Evolutionary conservation across 768 basidiomycete species (phyloP), one percentile per base, ranked within the genome.

Genomic region (Ramaria rubella): DNA sequence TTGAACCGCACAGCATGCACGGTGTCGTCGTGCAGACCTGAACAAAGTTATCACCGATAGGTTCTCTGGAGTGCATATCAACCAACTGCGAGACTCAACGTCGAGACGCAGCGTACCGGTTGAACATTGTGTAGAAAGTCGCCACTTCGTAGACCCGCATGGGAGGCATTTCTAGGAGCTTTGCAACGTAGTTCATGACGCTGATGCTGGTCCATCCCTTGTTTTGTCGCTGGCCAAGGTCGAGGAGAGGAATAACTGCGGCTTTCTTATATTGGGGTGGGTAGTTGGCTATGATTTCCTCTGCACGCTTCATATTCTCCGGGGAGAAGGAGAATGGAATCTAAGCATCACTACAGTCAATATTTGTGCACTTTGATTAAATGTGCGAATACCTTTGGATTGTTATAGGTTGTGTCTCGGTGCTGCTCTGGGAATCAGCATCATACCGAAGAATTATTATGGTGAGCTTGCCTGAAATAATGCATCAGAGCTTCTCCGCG

Each of bases 81-180:
- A 33, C n/a, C 23, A 26, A 11, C n/a, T n/a, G 34, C 57, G 29
- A 9, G 31, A 52, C 49, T 38, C n/a, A 27, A 26, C 26, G 43
- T 31, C 17, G 21, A 34, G 45, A 55, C 33, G 53, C 17, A 29
- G 60, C 81, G 65, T 58, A 91, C 91, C 94, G 82, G 77, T 97
- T 99, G 80, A 97, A 98, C 95, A 99, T 98, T 63, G 96, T 99
- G 73, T 99, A 99, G 75, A 99, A 99, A 14, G 93, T 94, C 17
- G 95, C 95, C 50, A 99, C 96, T 72, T 99, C 96, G 69, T 99
- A 99, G 1, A 97, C 96, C 9, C 96, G 88, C 96, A 99, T 98
- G 52, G 91, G 90, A 9, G 89, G 91, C 82, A 99, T 87, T 65
- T 88, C 92, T 29, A 98, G 79, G 30, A 95, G 76, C 62, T 90